Base-by-base conservation (phyloP, 768 basidiomycete species). In the Cystobasidium ongulense region DNA sequence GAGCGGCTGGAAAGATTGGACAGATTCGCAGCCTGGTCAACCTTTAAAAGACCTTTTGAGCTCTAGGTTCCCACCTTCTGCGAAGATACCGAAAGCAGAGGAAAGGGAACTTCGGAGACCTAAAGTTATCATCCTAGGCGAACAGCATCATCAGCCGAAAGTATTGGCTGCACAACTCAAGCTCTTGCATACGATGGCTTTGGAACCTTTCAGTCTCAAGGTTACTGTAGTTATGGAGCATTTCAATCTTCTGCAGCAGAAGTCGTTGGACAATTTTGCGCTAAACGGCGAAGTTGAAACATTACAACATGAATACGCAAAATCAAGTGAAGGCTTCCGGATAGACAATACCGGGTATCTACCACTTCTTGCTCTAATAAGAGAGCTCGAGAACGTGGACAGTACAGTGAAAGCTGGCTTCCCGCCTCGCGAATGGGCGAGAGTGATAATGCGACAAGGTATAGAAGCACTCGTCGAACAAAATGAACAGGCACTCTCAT, bases 291-390 rank as follows among this genome's bases (percentile, higher is more conserved):
- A 71, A 13, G 18, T 33, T 21, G 52, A 57, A 54, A 29, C 68
- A 8, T 33, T 71, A 1, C 54, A 38, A 21, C 17, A 17, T 4
- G 68, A 59, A 36, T 71, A 71, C 39, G 53, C 36, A 5, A 54
- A 71, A 59, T 57, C 68, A 38, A 71, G 54, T 38, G 68, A 71
- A 52, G 68, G 68, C 5, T 71, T 71, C 25, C 68, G 68, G 27
- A 11, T 71, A 11, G 23, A 52, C 18, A 23, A 54, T 15, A 21
- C 54, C 13, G 68, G 68, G 2, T 71, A 71, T 29, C 53, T 71
- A 10, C 68, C 68, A 3, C 39, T 71, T 29, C 36, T 71, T 7
- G 1, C 59, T 23, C 43, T 71, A 10, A 52, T 38, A 8, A 29
- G 68, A 8, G 53, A 71, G 35, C 68, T 57, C 3, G 53, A 54